Evolutionary conservation across 768 basidiomycete species (phyloP).

Genomic region (Suillus subluteus): DNA sequence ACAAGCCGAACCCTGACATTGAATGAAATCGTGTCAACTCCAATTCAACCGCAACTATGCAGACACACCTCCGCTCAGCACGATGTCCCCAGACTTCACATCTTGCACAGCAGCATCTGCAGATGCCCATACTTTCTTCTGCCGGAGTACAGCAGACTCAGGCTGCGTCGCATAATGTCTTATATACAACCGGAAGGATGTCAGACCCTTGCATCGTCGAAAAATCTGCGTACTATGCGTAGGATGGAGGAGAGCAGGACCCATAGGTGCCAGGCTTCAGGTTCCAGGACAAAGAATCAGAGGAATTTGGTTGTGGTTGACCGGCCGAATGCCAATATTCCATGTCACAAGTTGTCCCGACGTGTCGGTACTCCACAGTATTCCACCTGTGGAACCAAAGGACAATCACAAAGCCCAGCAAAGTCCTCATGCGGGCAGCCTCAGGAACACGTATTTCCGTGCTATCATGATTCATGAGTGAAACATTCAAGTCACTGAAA

Average conservation of each 20-base stretch:
- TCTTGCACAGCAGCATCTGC: constrained; percentile 79
- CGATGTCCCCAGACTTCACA: constrained; percentile 70
- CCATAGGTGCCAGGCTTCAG: constrained; percentile 7
- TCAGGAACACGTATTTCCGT: not conserved
- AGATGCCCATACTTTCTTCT: constrained; percentile 68
- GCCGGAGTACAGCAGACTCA: constrained; percentile 29
- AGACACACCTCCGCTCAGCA: constrained; percentile 73
- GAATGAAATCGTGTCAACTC: not conserved
- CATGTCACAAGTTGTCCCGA: not conserved
- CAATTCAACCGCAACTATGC: not conserved
- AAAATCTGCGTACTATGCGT: constrained; percentile 14
- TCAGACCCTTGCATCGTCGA: constrained; percentile 10
- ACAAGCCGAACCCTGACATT: constrained; percentile 73
- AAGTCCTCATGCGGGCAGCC: not conserved
- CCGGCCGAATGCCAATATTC: not conserved
- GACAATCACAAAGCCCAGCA: not conserved
- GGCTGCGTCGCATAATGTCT: constrained; percentile 16
- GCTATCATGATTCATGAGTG: not conserved
- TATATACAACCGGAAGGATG: constrained; percentile 5
- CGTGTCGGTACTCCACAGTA: not conserved
- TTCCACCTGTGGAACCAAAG: not conserved
- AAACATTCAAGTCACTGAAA: not conserved
- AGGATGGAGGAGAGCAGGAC: constrained; percentile 12
- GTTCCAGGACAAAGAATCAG: constrained; percentile 1
- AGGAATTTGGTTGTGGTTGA: not conserved